Evolutionary conservation across 768 basidiomycete species (phyloP).

Genomic region (Mycena galopus): DNA sequence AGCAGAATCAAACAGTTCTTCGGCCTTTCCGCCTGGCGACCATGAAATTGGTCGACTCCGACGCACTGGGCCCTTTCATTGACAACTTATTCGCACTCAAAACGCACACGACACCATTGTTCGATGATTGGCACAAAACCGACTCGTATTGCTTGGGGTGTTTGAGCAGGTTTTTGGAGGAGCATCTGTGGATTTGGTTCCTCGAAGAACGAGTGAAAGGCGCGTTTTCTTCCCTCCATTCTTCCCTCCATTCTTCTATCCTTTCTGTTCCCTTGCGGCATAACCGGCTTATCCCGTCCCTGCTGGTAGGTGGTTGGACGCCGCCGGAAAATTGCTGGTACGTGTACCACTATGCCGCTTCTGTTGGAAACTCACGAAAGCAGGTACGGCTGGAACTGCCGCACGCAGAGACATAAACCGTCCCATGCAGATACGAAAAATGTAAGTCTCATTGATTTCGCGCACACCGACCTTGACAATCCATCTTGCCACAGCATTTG

Average conservation of each 20-base stretch:
- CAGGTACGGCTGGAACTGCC: slow-evolving; percentile 4
- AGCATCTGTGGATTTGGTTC: background rate
- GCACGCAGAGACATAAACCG: background rate
- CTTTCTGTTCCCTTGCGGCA: no score
- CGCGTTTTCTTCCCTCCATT: background rate
- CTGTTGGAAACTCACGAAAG: background rate
- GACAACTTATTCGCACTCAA: background rate
- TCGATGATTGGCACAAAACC: background rate
- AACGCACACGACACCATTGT: background rate
- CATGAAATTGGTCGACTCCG: background rate
- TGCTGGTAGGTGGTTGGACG: background rate
- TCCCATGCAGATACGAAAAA: background rate
- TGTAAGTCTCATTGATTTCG: background rate
- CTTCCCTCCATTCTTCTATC: background rate
- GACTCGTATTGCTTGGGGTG: background rate
- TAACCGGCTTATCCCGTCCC: background rate
- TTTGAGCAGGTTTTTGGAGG: background rate
- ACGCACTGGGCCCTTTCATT: background rate
- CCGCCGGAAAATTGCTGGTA: background rate
- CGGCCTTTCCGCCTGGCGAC: background rate
- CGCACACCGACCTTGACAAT: background rate
- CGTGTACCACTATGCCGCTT: background rate
- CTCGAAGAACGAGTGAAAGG: background rate
- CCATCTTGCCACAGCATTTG: background rate
- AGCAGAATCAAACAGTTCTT: background rate